phyloP scores from a whole-genome alignment of 2,329 filamentous ascomycete species.

The Trichoderma afroharzianum region DNA sequence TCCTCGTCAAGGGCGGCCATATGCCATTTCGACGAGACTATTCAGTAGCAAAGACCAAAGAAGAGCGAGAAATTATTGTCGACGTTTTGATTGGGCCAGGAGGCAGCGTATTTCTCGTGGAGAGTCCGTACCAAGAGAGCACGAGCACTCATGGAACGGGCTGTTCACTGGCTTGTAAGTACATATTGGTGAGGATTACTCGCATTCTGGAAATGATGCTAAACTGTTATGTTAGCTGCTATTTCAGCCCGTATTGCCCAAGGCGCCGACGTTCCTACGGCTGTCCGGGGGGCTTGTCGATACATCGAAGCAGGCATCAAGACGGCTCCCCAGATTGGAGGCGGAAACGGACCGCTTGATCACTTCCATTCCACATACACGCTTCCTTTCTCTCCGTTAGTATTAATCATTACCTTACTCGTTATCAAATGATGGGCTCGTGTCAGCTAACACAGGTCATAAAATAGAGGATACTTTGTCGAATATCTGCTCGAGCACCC shows the following conservation, averaged over 20 bases:
- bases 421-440: background rate
- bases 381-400: constrained; percentile 64
- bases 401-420: background rate
- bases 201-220: background rate
- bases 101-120: constrained; percentile 55
- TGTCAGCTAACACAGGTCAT: background rate
- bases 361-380: constrained; percentile 71
- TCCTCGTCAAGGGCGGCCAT: constrained; percentile 89
- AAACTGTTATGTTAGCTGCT: constrained; percentile 48
- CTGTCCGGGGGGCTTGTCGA: constrained; percentile 64
- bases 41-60: constrained; percentile 52
- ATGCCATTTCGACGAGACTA: constrained; percentile 67
- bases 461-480: constrained; percentile 66
- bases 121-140: constrained; percentile 67
- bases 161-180: constrained; percentile 82
- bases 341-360: constrained; percentile 69
- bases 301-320: constrained; percentile 71
- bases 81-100: constrained; percentile 69
- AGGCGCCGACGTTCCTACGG: constrained; percentile 52
- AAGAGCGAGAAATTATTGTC: constrained; percentile 64
- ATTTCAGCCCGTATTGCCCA: constrained; percentile 70
- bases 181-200: background rate
- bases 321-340: constrained; percentile 59
- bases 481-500: constrained; percentile 75
- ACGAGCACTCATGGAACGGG: constrained; percentile 92